These are phyloP conservation scores for Triticum turgidum DNA, from an alignment of 176 grass and related monocot genomes.

Conservation along the genomic window DNA sequence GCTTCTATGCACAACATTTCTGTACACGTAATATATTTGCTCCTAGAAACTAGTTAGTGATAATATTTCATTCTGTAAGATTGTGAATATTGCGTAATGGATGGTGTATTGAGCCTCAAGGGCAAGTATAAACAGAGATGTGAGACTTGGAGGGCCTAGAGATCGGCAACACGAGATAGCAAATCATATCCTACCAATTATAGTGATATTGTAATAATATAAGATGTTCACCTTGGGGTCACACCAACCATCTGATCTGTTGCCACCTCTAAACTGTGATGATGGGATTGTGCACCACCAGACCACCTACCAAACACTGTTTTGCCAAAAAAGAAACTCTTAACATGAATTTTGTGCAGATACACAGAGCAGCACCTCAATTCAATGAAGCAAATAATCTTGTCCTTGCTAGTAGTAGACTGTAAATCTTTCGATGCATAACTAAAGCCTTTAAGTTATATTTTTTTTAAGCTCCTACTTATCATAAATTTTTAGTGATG, in stretches of 20 bases:
- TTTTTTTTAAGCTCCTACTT: not conserved
- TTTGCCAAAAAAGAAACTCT: not conserved
- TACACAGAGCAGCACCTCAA: not conserved
- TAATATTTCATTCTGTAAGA: not conserved
- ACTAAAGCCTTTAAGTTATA: not conserved
- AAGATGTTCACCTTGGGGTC: not conserved
- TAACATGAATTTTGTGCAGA: not conserved
- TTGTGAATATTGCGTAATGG: not conserved
- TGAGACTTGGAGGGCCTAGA: not conserved
- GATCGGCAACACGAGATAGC: not conserved
- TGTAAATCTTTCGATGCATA: not conserved
- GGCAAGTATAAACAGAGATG: no score
- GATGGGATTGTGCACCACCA: not conserved
- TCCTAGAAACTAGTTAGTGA: constrained; percentile 2
- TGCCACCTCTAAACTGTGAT: not conserved
- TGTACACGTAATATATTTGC: not conserved
- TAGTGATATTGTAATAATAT: not conserved
- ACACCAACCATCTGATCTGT: constrained; percentile 2
- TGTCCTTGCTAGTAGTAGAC: constrained; percentile 6
- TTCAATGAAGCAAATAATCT: not conserved
- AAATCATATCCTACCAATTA: not conserved
- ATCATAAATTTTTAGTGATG: not conserved
- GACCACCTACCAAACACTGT: not conserved
- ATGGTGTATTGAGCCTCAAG: not conserved
- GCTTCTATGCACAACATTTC: not conserved